Conservation (phyloP, 2,329 filamentous ascomycete genomes). For the Helotiales sp. region DNA sequence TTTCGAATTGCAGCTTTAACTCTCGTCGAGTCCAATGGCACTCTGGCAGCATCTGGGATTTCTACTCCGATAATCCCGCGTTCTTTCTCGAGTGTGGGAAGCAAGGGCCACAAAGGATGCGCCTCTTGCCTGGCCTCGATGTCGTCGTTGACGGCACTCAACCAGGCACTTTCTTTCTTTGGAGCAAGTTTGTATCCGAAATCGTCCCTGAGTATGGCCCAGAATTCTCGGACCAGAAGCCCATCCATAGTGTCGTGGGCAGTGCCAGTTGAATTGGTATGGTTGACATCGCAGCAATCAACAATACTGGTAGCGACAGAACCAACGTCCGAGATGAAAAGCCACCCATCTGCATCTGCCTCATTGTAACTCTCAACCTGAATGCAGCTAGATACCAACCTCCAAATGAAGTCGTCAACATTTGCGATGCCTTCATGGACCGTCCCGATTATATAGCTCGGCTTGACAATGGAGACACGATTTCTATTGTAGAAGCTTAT, state of each 20-base stretch:
- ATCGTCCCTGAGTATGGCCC: slow-evolving; percentile 1
- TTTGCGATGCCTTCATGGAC: slow-evolving; percentile 28
- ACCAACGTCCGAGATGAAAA: slow-evolving; percentile 21
- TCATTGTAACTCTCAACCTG: slow-evolving; percentile 19
- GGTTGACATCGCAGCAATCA: neutral
- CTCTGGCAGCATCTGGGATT: no score
- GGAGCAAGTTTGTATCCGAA: neutral
- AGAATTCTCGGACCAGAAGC: slow-evolving; percentile 3
- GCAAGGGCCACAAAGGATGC: slow-evolving; percentile 15
- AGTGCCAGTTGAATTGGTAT: neutral
- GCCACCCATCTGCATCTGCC: slow-evolving; percentile 17
- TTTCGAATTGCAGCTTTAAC: neutral
- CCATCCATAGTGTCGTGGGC: neutral
- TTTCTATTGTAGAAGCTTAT: neutral
- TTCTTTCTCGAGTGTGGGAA: neutral
- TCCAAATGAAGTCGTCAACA: slow-evolving; percentile 30
- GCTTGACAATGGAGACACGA: slow-evolving; percentile 23
- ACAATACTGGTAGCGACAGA: slow-evolving; percentile 16
- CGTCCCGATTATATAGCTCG: slow-evolving; percentile 28
- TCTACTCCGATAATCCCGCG: neutral
- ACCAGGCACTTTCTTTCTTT: neutral
- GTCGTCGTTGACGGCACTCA: neutral
- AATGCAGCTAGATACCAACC: slow-evolving; percentile 21
- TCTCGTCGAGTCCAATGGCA: neutral
- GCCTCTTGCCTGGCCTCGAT: neutral